Percentiles rank a stretch among this genome's conserved stretches.
Conservation (phyloP, 2,329 filamentous ascomycete genomes). For the Aphanoascus verrucosus region DNA sequence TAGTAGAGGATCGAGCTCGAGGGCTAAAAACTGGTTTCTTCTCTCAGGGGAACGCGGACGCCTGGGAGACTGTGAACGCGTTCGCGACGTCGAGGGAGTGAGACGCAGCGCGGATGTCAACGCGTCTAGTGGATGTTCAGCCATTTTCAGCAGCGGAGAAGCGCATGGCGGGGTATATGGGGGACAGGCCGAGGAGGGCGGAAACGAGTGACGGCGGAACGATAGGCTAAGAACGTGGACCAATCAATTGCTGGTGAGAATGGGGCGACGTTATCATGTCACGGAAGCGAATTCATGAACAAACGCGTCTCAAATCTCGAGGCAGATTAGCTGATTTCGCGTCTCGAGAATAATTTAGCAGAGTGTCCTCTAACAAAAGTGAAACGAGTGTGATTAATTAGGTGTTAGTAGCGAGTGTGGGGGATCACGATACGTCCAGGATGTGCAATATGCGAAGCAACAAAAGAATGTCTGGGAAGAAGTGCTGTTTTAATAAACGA, state of each 20-base stretch:
- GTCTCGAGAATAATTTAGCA: background rate
- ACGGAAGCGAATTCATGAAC: background rate
- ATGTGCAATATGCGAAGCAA: conserved; percentile 5
- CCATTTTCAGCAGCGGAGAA: conserved; percentile 26
- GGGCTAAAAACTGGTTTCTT: conserved; percentile 27
- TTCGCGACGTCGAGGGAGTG: conserved; percentile 20
- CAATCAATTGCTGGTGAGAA: conserved; percentile 3
- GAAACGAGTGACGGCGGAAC: conserved; percentile 4
- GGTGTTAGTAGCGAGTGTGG: background rate
- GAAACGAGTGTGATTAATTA: conserved; percentile 4
- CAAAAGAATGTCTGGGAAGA: conserved; percentile 12
- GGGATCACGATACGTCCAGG: conserved; percentile 7
- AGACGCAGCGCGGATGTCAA: conserved; percentile 23
- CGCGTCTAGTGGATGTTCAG: conserved; percentile 22
- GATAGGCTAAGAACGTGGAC: conserved; percentile 10
- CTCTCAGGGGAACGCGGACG: conserved; percentile 30
- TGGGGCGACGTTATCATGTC: background rate
- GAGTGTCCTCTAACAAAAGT: background rate
- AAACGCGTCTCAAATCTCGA: background rate
- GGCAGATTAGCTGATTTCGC: background rate
- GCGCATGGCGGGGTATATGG: conserved; percentile 17
- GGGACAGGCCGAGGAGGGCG: conserved; percentile 18
- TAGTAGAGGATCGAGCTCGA: conserved; percentile 39
- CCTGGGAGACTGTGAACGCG: conserved; percentile 26
- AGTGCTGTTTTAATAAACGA: conserved; percentile 1